These are phyloP conservation scores for Zymoseptoria crescenta DNA, from an alignment of 2,329 filamentous ascomycete species.

Conservation along the genomic window DNA sequence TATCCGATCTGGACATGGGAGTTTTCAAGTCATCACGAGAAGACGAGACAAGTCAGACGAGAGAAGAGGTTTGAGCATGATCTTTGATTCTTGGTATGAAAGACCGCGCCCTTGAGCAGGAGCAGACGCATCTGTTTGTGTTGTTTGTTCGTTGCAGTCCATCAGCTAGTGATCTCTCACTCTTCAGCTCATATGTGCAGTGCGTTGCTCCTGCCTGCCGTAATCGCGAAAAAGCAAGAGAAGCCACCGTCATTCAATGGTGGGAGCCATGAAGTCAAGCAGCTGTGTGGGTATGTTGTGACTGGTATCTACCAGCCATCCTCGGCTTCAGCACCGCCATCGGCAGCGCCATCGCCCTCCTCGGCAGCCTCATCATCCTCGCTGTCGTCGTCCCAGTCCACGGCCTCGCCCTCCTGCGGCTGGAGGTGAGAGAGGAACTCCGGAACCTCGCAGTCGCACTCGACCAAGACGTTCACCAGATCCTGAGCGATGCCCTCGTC, in stretches of 20 bases:
- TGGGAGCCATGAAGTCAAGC: background rate
- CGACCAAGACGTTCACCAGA: slow-evolving; percentile 72
- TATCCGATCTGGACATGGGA: too few relatives aligned
- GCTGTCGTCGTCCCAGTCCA: slow-evolving; percentile 49
- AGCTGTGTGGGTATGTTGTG: background rate
- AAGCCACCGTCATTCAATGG: background rate
- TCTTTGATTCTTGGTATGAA: background rate
- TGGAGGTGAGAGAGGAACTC: slow-evolving; percentile 66
- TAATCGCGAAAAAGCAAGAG: background rate
- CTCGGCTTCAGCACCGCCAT: slow-evolving; percentile 13
- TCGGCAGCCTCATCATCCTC: slow-evolving; percentile 33
- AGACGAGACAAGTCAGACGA: background rate
- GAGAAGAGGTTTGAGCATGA: background rate
- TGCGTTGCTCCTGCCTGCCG: background rate
- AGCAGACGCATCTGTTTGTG: background rate
- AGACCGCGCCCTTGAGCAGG: background rate
- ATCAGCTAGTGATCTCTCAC: background rate
- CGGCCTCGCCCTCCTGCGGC: slow-evolving; percentile 47
- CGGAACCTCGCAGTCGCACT: slow-evolving; percentile 69
- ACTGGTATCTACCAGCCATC: slow-evolving; percentile 6
- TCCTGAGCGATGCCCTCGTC: slow-evolving; percentile 66
- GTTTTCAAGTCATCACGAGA: background rate
- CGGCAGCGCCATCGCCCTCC: slow-evolving; percentile 7
- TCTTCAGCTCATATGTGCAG: background rate
- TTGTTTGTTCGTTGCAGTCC: background rate